phyloP scores from a whole-genome alignment of 1,284 basidiomycete species.

The Irpex sp. region DNA sequence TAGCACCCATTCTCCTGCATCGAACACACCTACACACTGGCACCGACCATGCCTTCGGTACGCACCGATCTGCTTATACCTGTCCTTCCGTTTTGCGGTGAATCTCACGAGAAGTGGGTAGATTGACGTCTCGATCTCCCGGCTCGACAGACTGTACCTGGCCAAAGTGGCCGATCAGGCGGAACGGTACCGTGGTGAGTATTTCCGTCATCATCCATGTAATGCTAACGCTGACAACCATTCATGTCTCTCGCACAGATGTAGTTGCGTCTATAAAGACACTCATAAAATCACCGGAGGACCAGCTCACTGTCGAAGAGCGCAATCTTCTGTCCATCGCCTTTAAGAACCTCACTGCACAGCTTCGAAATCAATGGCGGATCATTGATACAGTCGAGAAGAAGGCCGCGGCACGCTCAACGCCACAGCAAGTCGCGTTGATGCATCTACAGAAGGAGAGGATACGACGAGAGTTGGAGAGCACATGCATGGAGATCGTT shows the following conservation, averaged over 20 bases:
- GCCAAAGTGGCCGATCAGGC: conserved; percentile 68
- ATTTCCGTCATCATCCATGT: neutral
- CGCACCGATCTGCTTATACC: neutral
- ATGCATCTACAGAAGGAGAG: conserved; percentile 48
- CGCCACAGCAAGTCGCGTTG: conserved; percentile 40
- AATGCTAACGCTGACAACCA: neutral
- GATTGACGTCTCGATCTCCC: conserved; percentile 22
- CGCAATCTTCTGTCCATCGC: conserved; percentile 68
- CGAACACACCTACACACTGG: neutral
- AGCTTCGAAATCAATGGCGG: conserved; percentile 61
- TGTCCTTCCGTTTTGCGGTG: too few species aligned
- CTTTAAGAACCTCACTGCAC: conserved; percentile 66
- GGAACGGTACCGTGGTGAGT: conserved; percentile 60
- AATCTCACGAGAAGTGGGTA: neutral
- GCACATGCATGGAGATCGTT: conserved; percentile 57
- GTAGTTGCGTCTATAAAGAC: conserved; percentile 56
- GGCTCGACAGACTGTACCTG: conserved; percentile 43
- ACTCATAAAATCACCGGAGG: conserved; percentile 45
- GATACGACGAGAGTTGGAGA: conserved; percentile 55
- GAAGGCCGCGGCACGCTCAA: conserved; percentile 33
- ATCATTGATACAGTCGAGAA: conserved; percentile 54
- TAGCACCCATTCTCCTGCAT: neutral
- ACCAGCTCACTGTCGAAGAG: conserved; percentile 56
- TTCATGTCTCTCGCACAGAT: conserved; percentile 33
- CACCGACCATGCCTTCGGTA: neutral